These are phyloP conservation scores for Hyaloscypha hepaticicola DNA, from an alignment of 495 filamentous ascomycete species.

Conservation along the genomic window DNA sequence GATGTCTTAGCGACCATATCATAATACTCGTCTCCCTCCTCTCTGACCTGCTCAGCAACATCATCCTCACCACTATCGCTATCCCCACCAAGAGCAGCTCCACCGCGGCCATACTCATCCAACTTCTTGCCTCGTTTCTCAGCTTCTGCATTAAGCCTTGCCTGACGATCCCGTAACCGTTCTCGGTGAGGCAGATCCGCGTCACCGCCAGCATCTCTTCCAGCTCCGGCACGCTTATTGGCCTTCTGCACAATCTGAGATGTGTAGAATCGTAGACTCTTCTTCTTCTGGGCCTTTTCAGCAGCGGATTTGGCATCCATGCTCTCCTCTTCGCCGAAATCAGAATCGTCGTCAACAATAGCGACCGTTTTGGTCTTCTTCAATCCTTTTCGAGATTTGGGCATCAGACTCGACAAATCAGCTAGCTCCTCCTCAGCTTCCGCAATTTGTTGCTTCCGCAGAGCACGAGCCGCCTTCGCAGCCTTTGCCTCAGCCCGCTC, in stretches of 20 bases:
- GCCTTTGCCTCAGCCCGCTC: constrained; percentile 15
- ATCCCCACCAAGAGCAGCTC: constrained; percentile 46
- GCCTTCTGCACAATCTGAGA: constrained; percentile 92
- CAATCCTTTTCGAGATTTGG: constrained; percentile 7
- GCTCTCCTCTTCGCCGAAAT: constrained; percentile 64
- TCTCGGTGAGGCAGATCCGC: constrained; percentile 89
- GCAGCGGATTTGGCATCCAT: constrained; percentile 55
- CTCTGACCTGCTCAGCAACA: constrained; percentile 46
- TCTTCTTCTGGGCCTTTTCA: constrained; percentile 83
- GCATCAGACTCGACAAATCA: constrained; percentile 41
- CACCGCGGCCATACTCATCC: constrained; percentile 52
- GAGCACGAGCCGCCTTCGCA: constrained; percentile 15
- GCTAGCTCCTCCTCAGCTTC: constrained; percentile 35
- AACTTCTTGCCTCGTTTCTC: constrained; percentile 73
- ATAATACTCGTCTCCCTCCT: constrained; percentile 82
- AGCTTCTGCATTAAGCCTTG: constrained; percentile 80
- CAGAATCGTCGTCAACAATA: constrained; percentile 43
- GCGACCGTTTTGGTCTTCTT: constrained; percentile 9
- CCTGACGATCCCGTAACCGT: constrained; percentile 78
- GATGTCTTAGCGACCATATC: constrained; percentile 73
- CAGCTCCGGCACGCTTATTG: constrained; percentile 78
- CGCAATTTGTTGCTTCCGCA: constrained; percentile 4
- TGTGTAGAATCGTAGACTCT: constrained; percentile 92
- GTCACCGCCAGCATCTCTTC: constrained; percentile 84
- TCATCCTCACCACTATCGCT: constrained; percentile 65